A percentile compares a stretch with the other conserved stretches of the same genome.
Conservation (phyloP, 768 basidiomycete genomes). For the Rhodotorula kratochvilovae region DNA sequence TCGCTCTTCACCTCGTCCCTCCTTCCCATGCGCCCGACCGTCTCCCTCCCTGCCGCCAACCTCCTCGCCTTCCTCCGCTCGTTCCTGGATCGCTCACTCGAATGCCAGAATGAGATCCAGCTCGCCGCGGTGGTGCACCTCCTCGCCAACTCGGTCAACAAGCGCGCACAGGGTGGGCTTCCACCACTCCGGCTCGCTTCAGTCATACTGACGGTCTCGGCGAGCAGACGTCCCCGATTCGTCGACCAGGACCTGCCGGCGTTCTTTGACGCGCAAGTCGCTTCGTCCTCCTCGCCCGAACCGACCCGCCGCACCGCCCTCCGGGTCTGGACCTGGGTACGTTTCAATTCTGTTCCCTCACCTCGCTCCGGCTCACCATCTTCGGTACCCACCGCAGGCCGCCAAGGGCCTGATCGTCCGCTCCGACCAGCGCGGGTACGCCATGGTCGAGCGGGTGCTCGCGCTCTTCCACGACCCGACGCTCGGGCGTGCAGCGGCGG, state of each 20-base stretch:
- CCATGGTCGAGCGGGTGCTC: conserved; percentile 63
- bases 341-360: background rate
- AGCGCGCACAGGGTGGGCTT: conserved; percentile 61
- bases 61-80: background rate
- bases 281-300: background rate
- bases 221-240: conserved; percentile 12
- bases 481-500: conserved; percentile 70
- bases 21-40: conserved; percentile 12
- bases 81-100: conserved; percentile 10
- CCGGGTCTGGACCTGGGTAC: conserved; percentile 43
- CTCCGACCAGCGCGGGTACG: conserved; percentile 59
- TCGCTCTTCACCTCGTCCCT: conserved; percentile 22
- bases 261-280: background rate
- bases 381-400: conserved; percentile 53
- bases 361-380: background rate
- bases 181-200: background rate
- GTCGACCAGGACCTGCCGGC: background rate
- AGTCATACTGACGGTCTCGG: background rate
- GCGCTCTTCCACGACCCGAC: conserved; percentile 63
- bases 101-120: conserved; percentile 22
- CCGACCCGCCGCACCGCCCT: conserved; percentile 36
- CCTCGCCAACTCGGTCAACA: conserved; percentile 50
- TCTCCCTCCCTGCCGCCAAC: conserved; percentile 5
- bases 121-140: background rate
- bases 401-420: conserved; percentile 73